Evolutionary conservation across 2,329 filamentous ascomycete genomes (phyloP).

Genomic region (Sphaerostilbella broomeana): DNA sequence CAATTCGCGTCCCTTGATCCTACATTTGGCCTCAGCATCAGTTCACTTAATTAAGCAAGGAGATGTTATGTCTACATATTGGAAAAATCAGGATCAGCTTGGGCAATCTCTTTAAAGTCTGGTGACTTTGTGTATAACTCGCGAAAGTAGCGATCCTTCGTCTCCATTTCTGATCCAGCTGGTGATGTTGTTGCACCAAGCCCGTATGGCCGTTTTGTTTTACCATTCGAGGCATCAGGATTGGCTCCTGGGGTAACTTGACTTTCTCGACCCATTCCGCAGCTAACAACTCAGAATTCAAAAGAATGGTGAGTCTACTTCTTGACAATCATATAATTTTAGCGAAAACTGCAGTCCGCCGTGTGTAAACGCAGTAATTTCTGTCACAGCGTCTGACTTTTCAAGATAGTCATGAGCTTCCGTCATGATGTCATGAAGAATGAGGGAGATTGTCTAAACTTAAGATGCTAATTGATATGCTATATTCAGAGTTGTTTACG

Average conservation of each 20-base stretch:
- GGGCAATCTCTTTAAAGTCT: conserved; percentile 38
- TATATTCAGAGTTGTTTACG: conserved; percentile 1
- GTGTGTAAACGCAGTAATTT: too few species aligned
- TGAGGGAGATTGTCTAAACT: neutral
- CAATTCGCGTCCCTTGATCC: conserved; percentile 44
- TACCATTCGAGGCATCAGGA: too few species aligned
- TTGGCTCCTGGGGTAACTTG: neutral
- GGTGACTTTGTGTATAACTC: conserved; percentile 35
- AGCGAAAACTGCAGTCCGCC: too few species aligned
- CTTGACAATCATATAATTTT: too few species aligned
- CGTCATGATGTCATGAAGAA: too few species aligned
- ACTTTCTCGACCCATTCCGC: too few species aligned
- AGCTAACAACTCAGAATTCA: too few species aligned
- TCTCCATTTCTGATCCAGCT: conserved; percentile 2
- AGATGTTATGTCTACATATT: too few species aligned
- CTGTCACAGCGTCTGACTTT: too few species aligned
- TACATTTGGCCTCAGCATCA: conserved; percentile 1
- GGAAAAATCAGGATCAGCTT: conserved; percentile 36
- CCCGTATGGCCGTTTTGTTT: neutral
- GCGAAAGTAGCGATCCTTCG: conserved; percentile 28
- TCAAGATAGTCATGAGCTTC: too few species aligned
- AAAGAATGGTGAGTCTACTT: too few species aligned
- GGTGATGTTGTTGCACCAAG: neutral
- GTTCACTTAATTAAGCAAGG: neutral
- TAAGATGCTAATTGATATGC: neutral